Percentiles rank a stretch among this genome's conserved stretches.
Conservation (phyloP, 192 early-diverging fungal genomes). For the Coemansia sp. region DNA sequence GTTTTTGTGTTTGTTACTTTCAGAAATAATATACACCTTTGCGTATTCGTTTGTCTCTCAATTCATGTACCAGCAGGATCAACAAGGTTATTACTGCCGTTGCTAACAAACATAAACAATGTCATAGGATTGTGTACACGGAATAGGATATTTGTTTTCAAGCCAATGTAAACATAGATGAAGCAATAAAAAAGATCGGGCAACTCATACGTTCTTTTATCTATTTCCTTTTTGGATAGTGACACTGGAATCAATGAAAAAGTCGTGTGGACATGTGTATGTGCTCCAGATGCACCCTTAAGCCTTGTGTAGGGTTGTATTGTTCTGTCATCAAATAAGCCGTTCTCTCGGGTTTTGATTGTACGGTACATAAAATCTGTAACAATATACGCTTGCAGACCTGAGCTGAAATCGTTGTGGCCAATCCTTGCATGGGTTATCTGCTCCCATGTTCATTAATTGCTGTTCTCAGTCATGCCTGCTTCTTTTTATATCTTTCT, state of each 20-base stretch:
- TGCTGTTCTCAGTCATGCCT: not conserved
- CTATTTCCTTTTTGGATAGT: not conserved
- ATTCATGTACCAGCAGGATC: slow-evolving; percentile 1
- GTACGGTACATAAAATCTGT: not conserved
- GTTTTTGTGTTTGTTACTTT: not conserved
- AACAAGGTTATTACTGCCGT: not conserved
- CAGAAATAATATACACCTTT: not conserved
- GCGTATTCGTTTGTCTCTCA: not conserved
- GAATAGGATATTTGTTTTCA: slow-evolving; percentile 6
- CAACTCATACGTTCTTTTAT: not conserved
- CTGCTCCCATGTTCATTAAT: not conserved
- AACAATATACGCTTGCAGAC: not conserved
- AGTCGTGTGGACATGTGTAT: not conserved
- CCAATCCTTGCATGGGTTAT: not conserved
- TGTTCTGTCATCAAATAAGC: not conserved
- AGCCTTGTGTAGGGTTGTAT: not conserved
- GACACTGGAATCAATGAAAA: not conserved
- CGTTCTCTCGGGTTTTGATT: not conserved
- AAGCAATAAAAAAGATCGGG: not conserved
- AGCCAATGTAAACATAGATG: not conserved
- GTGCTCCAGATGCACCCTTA: not conserved
- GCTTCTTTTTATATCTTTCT: not conserved
- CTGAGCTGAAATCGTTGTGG: not conserved
- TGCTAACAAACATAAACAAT: not conserved
- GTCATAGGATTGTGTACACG: not conserved